phyloP scores from a whole-genome alignment of 2,329 filamentous ascomycete genomes.

The Tolypocladium amazonense region DNA sequence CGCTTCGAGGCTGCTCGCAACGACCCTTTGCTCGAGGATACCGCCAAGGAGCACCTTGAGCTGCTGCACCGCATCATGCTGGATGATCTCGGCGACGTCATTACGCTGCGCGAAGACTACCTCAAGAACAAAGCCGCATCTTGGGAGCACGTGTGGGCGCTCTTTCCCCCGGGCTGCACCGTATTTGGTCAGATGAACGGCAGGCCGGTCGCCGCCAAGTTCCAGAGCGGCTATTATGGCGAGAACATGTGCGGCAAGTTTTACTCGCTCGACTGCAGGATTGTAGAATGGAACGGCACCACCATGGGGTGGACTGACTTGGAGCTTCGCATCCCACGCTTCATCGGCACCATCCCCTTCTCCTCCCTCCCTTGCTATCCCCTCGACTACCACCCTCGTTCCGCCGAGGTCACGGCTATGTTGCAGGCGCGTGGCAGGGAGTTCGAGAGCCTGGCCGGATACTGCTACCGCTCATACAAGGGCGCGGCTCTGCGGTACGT shows the following conservation, averaged over 20 bases:
- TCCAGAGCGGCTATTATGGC: constrained; percentile 24
- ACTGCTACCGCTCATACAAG: constrained; percentile 36
- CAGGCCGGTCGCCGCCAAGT: constrained; percentile 26
- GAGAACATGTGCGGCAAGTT: constrained; percentile 25
- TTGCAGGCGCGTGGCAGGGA: constrained; percentile 30
- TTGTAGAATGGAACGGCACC: constrained; percentile 38
- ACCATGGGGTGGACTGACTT: constrained; percentile 29
- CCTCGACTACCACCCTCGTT: constrained; percentile 29
- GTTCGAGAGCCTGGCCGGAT: constrained; percentile 34
- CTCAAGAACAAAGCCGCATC: constrained; percentile 42
- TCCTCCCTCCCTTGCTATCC: constrained; percentile 32
- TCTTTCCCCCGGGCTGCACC: constrained; percentile 36
- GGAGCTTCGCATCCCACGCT: constrained; percentile 25
- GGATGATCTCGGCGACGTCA: constrained; percentile 38
- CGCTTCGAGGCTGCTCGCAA: constrained; percentile 30
- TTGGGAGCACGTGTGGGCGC: constrained; percentile 41
- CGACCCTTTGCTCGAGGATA: constrained; percentile 26
- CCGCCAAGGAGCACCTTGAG: constrained; percentile 33
- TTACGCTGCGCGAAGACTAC: constrained; percentile 39
- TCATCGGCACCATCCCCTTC: constrained; percentile 33
- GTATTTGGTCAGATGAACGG: constrained; percentile 28
- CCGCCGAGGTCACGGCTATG: constrained; percentile 19
- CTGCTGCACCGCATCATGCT: constrained; percentile 36
- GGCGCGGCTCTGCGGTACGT: constrained; percentile 23
- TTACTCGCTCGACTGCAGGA: constrained; percentile 27